Conservation (phyloP, 1,284 basidiomycete genomes). For the Cutaneotrichosporon daszewskae region DNA sequence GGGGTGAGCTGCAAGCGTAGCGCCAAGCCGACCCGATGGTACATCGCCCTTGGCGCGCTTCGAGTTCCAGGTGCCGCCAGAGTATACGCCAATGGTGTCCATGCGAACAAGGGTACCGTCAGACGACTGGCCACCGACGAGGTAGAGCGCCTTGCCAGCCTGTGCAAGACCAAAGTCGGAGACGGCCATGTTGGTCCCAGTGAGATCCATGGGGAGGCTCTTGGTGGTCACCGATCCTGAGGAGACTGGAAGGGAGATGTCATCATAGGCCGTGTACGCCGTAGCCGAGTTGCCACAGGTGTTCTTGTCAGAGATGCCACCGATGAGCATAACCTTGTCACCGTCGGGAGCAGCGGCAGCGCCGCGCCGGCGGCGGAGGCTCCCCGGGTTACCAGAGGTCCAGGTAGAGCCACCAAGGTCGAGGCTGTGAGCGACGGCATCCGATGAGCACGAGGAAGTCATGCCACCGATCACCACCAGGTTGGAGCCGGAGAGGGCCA, state of each 20-base stretch:
- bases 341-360: constrained; percentile 29
- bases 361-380: constrained; percentile 34
- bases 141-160: constrained; percentile 27
- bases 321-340: constrained; percentile 37
- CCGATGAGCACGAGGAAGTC: constrained; percentile 36
- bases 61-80: constrained; percentile 34
- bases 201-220: constrained; percentile 28
- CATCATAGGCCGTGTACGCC: constrained; percentile 37
- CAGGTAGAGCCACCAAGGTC: constrained; percentile 24
- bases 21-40: constrained; percentile 40
- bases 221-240: constrained; percentile 19
- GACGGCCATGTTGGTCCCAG: constrained; percentile 34
- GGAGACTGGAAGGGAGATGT: constrained; percentile 31
- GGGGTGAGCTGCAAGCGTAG: constrained; percentile 44
- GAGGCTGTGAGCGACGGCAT: constrained; percentile 38
- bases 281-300: constrained; percentile 34
- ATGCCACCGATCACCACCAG: constrained; percentile 42
- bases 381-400: constrained; percentile 26
- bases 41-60: constrained; percentile 36
- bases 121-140: constrained; percentile 39
- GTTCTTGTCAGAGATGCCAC: constrained; percentile 42
- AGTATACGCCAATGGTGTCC: constrained; percentile 37
- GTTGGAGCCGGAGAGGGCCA: constrained; percentile 23
- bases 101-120: constrained; percentile 34
- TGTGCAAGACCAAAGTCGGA: constrained; percentile 43